Evolutionary conservation across 2,329 filamentous ascomycete genomes (phyloP), one percentile per base, ranked within the genome.

Genomic region (Paecilomyces niveus): DNA sequence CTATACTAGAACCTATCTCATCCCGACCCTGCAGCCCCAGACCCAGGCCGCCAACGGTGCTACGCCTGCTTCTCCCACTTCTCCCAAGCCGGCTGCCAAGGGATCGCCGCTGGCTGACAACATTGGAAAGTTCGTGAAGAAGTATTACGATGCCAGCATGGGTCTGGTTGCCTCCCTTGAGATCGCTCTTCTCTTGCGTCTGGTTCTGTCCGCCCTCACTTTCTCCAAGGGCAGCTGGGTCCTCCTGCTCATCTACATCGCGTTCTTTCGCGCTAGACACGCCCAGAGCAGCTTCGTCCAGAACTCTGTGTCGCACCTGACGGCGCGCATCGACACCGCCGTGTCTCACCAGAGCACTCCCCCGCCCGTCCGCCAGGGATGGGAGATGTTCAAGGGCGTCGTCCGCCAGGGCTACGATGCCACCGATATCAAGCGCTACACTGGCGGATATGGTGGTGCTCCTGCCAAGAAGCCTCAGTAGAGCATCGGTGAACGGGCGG

Each of bases 111-210:
- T 92, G 58, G 87, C 89, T 57, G 92, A 97, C 62, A 84, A 82
- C 66, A 96, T 99, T 74, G 92, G 92, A 67, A 83, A 83, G 69
- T 99, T 99, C 70, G 92, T 99, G 75, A 97, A 97, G 86, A 86
- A 92, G 74, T 97, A 97, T 84, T 99, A 99, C 73, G 94, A 99
- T 74, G 80, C 85, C 61, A 96, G 91, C 76, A 99, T 99, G 94
- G 90, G 89, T 59, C 81, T 97, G 61, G 94, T 99, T 32, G 89
- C 93, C 39, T 80, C 82, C 53, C 89, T 99, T 59, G 94, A 99
- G 80, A 90, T 97, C 65, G 78, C 84, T 49, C 85, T 97, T 60
- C 95, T 92, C 87, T 80, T 89, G 76, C 91, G 94, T 70, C 80
- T 99, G 57, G 71, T 95, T 54, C 77, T 92, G 57, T 88, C 90